A percentile compares a stretch with the other conserved stretches of the same genome.
These are phyloP conservation scores for Paraglomus occultum DNA, from an alignment of 192 early-diverging fungal species.

Conservation along the genomic window DNA sequence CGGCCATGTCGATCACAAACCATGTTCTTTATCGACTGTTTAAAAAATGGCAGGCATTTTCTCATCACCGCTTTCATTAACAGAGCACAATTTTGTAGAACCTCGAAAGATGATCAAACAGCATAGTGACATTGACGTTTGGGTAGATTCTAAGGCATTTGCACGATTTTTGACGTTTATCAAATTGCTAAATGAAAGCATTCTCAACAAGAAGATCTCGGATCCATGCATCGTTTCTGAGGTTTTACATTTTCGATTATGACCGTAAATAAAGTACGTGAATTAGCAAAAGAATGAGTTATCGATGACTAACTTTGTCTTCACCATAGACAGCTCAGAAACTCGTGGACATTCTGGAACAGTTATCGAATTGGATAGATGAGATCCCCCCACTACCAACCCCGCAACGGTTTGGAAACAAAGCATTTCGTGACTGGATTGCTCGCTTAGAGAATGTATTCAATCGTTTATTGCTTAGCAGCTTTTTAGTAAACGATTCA, in stretches of 20 bases:
- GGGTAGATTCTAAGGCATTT: constrained; percentile 55
- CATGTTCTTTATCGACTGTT: too few species aligned
- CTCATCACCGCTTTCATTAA: too few species aligned
- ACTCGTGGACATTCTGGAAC: constrained; percentile 63
- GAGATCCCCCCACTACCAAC: constrained; percentile 73
- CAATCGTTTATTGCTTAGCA: too few species aligned
- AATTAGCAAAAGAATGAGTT: not conserved
- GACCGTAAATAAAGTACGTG: not conserved
- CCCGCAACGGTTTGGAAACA: constrained; percentile 89
- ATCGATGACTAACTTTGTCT: constrained; percentile 5
- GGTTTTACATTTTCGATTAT: constrained; percentile 32
- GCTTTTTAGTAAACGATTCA: too few species aligned
- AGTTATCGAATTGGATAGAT: constrained; percentile 65
- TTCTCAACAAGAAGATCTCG: constrained; percentile 59
- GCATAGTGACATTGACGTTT: constrained; percentile 9
- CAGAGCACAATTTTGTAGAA: not conserved
- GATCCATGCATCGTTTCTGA: constrained; percentile 56
- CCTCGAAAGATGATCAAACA: constrained; percentile 22
- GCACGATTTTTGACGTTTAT: constrained; percentile 69
- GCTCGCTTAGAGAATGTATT: constrained; percentile 50
- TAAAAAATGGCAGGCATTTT: too few species aligned
- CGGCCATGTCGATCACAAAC: too few species aligned
- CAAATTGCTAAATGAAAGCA: constrained; percentile 67
- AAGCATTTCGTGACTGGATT: constrained; percentile 83
- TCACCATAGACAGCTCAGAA: constrained; percentile 40